Evolutionary conservation across 768 basidiomycete genomes (phyloP).

Genomic region (Leccinum imitatum): DNA sequence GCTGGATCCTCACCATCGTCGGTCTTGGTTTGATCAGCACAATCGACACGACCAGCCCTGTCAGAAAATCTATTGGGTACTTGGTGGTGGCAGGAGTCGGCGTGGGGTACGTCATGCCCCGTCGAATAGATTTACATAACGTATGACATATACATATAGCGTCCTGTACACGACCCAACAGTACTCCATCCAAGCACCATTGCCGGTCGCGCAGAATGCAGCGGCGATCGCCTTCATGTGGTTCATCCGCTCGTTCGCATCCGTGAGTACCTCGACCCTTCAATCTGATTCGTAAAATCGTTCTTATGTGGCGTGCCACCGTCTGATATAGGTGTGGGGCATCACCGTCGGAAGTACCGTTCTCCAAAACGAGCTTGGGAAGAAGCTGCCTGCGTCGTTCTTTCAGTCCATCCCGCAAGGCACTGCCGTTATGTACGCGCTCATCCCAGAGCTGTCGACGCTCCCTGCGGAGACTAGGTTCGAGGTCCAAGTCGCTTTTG

Average conservation of each 20-base stretch:
- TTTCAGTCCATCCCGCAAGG: slow-evolving; percentile 34
- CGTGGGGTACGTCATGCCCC: slow-evolving; percentile 2
- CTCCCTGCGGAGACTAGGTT: slow-evolving; percentile 34
- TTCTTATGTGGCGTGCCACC: neutral
- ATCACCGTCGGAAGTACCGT: slow-evolving; percentile 48
- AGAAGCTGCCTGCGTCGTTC: slow-evolving; percentile 41
- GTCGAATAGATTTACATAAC: neutral
- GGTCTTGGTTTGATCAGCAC: slow-evolving; percentile 38
- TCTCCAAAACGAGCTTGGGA: slow-evolving; percentile 48
- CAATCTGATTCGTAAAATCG: neutral
- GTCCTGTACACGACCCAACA: slow-evolving; percentile 22
- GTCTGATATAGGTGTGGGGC: slow-evolving; percentile 43
- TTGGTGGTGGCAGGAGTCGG: neutral
- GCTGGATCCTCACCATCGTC: slow-evolving; percentile 33
- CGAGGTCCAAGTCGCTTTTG: slow-evolving; percentile 43
- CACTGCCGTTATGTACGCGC: slow-evolving; percentile 42
- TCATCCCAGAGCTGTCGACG: slow-evolving; percentile 42
- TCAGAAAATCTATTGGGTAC: slow-evolving; percentile 22
- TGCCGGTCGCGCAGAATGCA: slow-evolving; percentile 40
- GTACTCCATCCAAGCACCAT: slow-evolving; percentile 50
- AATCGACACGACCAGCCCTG: slow-evolving; percentile 24
- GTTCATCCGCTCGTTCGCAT: slow-evolving; percentile 38
- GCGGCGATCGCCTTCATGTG: slow-evolving; percentile 45
- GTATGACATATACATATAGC: slow-evolving; percentile 2
- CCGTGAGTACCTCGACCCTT: slow-evolving; percentile 22